phyloP scores from a whole-genome alignment of 345 rosid species.

The Eucalyptus rudis region DNA sequence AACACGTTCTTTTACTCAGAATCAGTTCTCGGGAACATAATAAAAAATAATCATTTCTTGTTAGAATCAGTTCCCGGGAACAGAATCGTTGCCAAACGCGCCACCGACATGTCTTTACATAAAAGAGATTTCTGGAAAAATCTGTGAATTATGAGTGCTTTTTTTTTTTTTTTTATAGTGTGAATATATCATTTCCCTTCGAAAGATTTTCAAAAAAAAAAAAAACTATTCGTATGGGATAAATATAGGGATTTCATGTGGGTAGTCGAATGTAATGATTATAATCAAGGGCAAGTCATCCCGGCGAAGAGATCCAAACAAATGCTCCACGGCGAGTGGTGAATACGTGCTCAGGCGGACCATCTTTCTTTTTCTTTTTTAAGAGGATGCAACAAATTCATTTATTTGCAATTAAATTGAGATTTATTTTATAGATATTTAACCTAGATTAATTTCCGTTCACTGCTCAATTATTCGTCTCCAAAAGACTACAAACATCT shows the following conservation, averaged over 20 bases:
- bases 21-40: too few relatives aligned
- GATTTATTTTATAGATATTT: background rate
- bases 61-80: too few relatives aligned
- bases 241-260: background rate
- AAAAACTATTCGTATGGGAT: background rate
- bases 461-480: background rate
- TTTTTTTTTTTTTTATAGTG: too few relatives aligned
- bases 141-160: background rate
- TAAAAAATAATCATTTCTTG: too few relatives aligned
- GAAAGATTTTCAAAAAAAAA: background rate
- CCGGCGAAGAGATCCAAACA: background rate
- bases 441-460: background rate
- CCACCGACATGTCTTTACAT: background rate
- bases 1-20: too few relatives aligned
- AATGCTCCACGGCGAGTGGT: background rate
- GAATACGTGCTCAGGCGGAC: background rate
- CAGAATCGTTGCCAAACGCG: too few relatives aligned
- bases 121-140: background rate
- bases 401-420: background rate
- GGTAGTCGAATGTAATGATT: background rate
- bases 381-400: background rate
- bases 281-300: background rate
- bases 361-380: background rate
- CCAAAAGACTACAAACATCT: background rate
- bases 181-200: background rate